phyloP scores from a whole-genome alignment of 2,329 filamentous ascomycete species.

The Hymenoscyphus infarciens region DNA sequence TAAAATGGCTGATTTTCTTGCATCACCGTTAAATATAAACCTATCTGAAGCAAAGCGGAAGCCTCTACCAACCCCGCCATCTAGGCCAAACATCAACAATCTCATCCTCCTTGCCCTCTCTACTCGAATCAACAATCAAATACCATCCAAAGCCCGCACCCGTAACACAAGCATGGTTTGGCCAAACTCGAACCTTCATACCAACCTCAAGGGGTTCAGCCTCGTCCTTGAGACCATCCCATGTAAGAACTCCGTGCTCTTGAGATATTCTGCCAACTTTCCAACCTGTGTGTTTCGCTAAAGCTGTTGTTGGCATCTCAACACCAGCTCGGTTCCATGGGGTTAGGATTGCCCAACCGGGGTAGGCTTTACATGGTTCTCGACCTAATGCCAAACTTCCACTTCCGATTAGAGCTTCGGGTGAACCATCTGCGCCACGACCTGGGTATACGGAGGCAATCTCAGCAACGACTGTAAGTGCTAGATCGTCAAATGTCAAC shows the following conservation, averaged over 20 bases:
- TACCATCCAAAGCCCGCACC: constrained; percentile 71
- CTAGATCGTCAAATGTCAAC: constrained; percentile 49
- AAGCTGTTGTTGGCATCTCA: constrained; percentile 36
- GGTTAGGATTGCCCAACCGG: constrained; percentile 66
- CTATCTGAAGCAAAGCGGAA: neutral
- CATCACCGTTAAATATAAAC: neutral
- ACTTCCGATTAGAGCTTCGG: constrained; percentile 66
- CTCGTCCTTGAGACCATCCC: constrained; percentile 46
- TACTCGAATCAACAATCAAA: constrained; percentile 64
- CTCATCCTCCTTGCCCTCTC: constrained; percentile 50
- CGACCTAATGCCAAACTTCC: constrained; percentile 68
- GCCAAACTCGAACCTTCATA: constrained; percentile 68
- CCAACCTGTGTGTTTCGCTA: constrained; percentile 51
- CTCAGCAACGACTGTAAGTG: constrained; percentile 66
- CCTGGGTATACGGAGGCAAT: constrained; percentile 64
- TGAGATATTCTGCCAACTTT: constrained; percentile 70
- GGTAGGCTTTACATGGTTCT: constrained; percentile 68
- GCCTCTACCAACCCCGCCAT: constrained; percentile 62
- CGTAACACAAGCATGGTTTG: constrained; percentile 78
- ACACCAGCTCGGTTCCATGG: constrained; percentile 47
- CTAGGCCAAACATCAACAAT: constrained; percentile 74
- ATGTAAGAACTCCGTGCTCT: constrained; percentile 72
- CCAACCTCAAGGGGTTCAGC: constrained; percentile 55
- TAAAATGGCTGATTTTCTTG: neutral
- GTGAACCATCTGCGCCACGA: constrained; percentile 45